Evolutionary conservation across 2,329 filamentous ascomycete species (phyloP).

Genomic region (Alternaria ventricosa): DNA sequence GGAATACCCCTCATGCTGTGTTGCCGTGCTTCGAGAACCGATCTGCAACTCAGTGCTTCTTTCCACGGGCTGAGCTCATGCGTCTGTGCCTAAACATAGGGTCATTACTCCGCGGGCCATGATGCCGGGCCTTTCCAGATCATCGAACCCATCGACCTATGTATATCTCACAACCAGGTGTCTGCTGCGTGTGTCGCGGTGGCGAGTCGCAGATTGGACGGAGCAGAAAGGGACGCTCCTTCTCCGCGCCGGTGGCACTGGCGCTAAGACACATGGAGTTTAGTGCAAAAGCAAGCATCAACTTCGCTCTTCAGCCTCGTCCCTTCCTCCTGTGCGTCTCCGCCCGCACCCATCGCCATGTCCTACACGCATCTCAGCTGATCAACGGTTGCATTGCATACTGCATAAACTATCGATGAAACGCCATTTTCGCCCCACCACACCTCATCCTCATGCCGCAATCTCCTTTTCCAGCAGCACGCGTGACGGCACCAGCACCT

Average conservation of each 20-base stretch:
- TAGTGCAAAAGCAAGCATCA: slow-evolving; percentile 1
- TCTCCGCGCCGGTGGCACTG: background rate
- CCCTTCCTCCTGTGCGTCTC: background rate
- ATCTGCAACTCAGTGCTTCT: background rate
- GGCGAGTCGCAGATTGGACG: background rate
- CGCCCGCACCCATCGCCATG: background rate
- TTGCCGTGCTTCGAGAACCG: background rate
- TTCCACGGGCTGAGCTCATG: background rate
- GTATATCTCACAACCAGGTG: background rate
- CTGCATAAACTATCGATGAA: background rate
- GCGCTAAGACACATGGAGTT: background rate
- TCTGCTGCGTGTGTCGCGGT: background rate
- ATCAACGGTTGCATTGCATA: background rate
- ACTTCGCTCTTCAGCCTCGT: slow-evolving; percentile 12
- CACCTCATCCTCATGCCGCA: background rate
- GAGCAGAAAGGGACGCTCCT: background rate
- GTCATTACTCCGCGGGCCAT: background rate
- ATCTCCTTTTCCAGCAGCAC: slow-evolving; percentile 26
- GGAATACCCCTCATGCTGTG: background rate
- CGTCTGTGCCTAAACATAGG: background rate
- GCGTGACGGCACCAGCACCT: slow-evolving; percentile 18
- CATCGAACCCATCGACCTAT: background rate
- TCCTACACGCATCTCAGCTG: background rate
- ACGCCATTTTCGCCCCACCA: background rate
- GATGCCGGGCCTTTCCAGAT: no score